Conservation (phyloP, 163 green algal genomes). For the Trebouxia gelatinosa region DNA sequence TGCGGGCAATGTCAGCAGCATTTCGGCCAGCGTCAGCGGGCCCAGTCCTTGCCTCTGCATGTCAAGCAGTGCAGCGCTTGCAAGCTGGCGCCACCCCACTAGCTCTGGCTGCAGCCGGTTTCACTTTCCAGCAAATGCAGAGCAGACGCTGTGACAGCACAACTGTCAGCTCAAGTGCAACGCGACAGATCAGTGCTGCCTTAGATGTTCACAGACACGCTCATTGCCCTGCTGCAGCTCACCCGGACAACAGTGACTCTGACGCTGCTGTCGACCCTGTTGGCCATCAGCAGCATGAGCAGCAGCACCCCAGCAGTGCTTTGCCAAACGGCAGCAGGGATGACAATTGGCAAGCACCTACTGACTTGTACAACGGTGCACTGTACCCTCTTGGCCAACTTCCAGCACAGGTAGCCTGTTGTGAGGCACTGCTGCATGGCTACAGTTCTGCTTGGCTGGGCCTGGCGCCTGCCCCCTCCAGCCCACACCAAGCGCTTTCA, state of each 20-base stretch:
- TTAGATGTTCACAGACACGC: background rate
- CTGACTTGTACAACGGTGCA: too few species aligned
- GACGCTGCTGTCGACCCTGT: background rate
- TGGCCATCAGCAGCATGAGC: too few species aligned
- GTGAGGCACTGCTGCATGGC: background rate
- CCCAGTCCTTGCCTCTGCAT: background rate
- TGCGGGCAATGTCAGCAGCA: constrained; percentile 3
- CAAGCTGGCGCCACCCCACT: background rate
- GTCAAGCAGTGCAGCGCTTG: background rate
- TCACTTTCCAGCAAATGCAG: constrained; percentile 11
- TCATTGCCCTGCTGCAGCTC: background rate
- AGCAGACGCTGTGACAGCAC: too few species aligned
- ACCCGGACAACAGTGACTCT: background rate
- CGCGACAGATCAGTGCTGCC: background rate
- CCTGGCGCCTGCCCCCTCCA: constrained; percentile 1
- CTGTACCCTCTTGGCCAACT: background rate
- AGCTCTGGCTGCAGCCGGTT: background rate
- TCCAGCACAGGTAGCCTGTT: background rate
- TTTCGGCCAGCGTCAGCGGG: background rate
- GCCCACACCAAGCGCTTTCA: too few species aligned
- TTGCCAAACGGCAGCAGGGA: background rate
- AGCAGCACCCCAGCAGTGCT: background rate
- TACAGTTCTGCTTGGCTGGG: constrained; percentile 28
- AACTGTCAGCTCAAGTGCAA: background rate
- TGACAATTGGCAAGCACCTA: too few species aligned